A percentile compares a stretch with the other conserved stretches of the same genome.
Conservation (phyloP, 352 stramenopile species). For the Elongisporangium anandrum region DNA sequence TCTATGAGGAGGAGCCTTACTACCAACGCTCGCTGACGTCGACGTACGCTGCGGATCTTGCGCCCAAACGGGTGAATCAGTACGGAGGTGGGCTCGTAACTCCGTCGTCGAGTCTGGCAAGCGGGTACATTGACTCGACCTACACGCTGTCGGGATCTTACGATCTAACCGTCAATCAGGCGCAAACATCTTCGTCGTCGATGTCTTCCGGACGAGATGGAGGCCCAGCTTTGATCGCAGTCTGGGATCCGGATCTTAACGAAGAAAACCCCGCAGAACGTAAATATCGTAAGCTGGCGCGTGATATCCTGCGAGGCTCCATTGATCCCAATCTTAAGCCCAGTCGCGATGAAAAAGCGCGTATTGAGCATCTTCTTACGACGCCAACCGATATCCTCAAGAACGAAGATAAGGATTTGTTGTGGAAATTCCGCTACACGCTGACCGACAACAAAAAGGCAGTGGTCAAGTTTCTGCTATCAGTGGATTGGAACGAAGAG, state of each 20-base stretch:
- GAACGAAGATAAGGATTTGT: slow-evolving; percentile 89
- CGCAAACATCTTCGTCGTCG: slow-evolving; percentile 10
- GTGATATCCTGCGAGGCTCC: slow-evolving; percentile 93
- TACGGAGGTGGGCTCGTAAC: slow-evolving; percentile 14
- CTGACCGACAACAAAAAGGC: slow-evolving; percentile 94
- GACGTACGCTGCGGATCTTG: slow-evolving; percentile 50
- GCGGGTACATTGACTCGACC: slow-evolving; percentile 21
- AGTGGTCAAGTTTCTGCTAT: slow-evolving; percentile 97
- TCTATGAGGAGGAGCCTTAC: slow-evolving; percentile 92
- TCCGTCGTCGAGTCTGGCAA: slow-evolving; percentile 4
- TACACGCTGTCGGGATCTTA: slow-evolving; percentile 48
- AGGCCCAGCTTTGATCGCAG: slow-evolving; percentile 45
- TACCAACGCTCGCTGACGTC: slow-evolving; percentile 57
- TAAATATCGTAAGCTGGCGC: slow-evolving; percentile 97
- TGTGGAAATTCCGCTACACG: slow-evolving; percentile 97
- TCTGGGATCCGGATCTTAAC: slow-evolving; percentile 85
- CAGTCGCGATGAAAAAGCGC: slow-evolving; percentile 91
- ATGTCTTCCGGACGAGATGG: slow-evolving; percentile 27
- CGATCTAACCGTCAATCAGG: slow-evolving; percentile 22
- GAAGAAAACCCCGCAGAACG: slow-evolving; percentile 93
- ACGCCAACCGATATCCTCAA: slow-evolving; percentile 93
- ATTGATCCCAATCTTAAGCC: slow-evolving; percentile 98
- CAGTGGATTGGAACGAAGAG: slow-evolving; percentile 98
- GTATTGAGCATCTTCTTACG: slow-evolving; percentile 91
- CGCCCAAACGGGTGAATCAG: slow-evolving; percentile 27